Evolutionary conservation across 2,329 filamentous ascomycete species (phyloP).

Genomic region (Sarocladiaceae sp.): DNA sequence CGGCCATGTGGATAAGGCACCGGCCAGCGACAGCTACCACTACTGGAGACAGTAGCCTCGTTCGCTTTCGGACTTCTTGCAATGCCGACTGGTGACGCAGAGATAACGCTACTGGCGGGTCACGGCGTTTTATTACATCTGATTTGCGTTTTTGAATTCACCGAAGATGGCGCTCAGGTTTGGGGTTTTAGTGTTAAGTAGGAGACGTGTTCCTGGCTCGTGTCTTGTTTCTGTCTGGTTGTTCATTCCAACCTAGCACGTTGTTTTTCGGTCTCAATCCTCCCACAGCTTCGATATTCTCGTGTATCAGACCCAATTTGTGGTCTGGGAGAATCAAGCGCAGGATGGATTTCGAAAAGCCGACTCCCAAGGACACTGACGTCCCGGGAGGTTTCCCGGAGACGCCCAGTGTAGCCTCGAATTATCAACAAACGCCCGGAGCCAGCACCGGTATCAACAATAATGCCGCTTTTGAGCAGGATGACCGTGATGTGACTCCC

Average conservation of each 20-base stretch:
- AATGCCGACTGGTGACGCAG: conserved; percentile 1
- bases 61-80: neutral
- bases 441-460: neutral
- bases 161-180: no score
- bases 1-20: neutral
- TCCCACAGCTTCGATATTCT: neutral
- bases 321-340: neutral
- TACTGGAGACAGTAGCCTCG: no score
- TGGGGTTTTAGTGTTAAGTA: no score
- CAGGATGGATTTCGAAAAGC: conserved; percentile 20
- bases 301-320: neutral
- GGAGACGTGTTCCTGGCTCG: no score
- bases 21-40: no score
- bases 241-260: neutral
- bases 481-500: neutral
- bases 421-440: conserved; percentile 9
- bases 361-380: conserved; percentile 25
- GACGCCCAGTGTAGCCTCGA: conserved; percentile 17
- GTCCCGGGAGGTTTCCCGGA: conserved; percentile 28
- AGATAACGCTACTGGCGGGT: neutral
- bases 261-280: neutral
- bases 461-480: neutral
- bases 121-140: neutral
- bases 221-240: neutral
- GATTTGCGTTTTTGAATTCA: neutral